These are phyloP conservation scores for Colletotrichum tanaceti DNA, from an alignment of 2,329 filamentous ascomycete species.

Conservation along the genomic window DNA sequence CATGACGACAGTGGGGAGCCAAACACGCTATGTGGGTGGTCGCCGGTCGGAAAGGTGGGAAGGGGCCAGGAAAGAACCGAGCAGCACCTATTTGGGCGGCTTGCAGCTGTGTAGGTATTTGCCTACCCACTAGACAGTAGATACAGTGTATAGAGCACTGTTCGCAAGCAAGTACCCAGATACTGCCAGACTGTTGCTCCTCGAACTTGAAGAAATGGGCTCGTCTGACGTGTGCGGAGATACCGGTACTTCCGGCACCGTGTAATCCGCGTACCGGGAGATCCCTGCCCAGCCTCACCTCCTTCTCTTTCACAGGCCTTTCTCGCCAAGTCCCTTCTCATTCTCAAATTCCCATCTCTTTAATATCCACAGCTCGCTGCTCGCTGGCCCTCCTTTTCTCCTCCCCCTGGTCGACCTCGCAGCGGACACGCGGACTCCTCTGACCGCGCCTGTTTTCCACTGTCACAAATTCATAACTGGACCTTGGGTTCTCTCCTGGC, in stretches of 20 bases:
- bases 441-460: slow-evolving; percentile 10
- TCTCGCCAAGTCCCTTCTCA: too few species aligned
- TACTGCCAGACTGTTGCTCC: background rate
- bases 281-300: slow-evolving; percentile 11
- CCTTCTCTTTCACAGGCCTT: background rate
- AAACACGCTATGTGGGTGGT: slow-evolving; percentile 18
- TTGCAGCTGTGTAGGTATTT: too few species aligned
- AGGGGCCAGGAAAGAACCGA: slow-evolving; percentile 11
- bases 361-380: too few species aligned
- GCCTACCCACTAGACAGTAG: too few species aligned
- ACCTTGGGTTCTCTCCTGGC: background rate
- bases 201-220: slow-evolving; percentile 2
- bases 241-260: slow-evolving; percentile 29
- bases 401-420: background rate
- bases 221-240: slow-evolving; percentile 17
- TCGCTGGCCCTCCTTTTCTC: background rate
- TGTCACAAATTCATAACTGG: background rate
- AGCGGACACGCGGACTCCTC: slow-evolving; percentile 29
- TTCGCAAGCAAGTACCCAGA: too few species aligned
- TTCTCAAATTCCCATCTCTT: too few species aligned
- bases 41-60: background rate
- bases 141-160: too few species aligned
- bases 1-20: slow-evolving; percentile 35
- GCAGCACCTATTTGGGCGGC: too few species aligned
- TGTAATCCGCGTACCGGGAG: slow-evolving; percentile 22